Evolutionary conservation across 2,329 filamentous ascomycete genomes (phyloP).

Genomic region (Arthrobotrys conoides): DNA sequence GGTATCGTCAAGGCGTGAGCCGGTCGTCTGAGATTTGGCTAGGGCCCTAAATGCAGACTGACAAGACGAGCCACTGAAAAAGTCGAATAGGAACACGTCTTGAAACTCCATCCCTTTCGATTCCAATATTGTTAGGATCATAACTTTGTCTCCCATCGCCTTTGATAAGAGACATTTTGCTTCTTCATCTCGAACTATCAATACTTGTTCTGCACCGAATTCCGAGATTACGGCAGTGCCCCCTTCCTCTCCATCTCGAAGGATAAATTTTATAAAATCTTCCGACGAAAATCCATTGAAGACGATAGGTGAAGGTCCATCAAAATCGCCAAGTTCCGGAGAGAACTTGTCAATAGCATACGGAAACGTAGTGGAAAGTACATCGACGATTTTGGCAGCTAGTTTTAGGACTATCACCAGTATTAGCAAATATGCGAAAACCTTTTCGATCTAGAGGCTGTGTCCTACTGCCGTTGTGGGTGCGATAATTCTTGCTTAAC

Average conservation of each 20-base stretch:
- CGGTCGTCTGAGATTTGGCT: slow-evolving; percentile 22
- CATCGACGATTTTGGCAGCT: slow-evolving; percentile 19
- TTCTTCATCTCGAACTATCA: slow-evolving; percentile 65
- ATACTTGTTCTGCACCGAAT: slow-evolving; percentile 66
- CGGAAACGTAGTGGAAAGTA: slow-evolving; percentile 61
- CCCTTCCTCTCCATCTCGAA: slow-evolving; percentile 38
- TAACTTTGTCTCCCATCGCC: slow-evolving; percentile 64
- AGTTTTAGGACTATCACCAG: slow-evolving; percentile 64
- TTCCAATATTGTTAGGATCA: slow-evolving; percentile 65
- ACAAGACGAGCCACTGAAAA: slow-evolving; percentile 60
- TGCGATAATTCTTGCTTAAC: slow-evolving; percentile 65
- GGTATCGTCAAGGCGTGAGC: neutral
- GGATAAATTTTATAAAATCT: slow-evolving; percentile 25
- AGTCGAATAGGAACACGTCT: slow-evolving; percentile 66
- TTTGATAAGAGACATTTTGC: slow-evolving; percentile 63
- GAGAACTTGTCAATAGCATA: slow-evolving; percentile 65
- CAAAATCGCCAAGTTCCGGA: slow-evolving; percentile 64
- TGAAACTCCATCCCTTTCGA: slow-evolving; percentile 67
- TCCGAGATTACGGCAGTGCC: slow-evolving; percentile 43
- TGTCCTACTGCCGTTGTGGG: slow-evolving; percentile 65
- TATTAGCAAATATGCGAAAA: neutral
- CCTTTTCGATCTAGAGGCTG: too few species aligned
- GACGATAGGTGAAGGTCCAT: slow-evolving; percentile 63
- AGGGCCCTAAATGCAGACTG: slow-evolving; percentile 30
- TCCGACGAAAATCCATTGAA: slow-evolving; percentile 39